These are phyloP conservation scores for Chrysanthemum lavandulifolium DNA, from an alignment of 129 eudicot species.

Conservation along the genomic window DNA sequence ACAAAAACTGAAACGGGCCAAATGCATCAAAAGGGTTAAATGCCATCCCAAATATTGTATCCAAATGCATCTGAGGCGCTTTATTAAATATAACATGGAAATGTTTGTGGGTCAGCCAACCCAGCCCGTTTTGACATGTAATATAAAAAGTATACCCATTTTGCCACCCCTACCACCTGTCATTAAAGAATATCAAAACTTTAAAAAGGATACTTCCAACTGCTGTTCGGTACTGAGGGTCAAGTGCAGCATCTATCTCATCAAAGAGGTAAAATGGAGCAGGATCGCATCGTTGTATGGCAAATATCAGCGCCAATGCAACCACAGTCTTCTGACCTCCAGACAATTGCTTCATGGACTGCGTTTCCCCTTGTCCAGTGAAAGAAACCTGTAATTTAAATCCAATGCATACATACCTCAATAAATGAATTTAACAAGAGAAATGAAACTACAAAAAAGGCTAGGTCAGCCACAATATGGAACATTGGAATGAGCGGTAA, in stretches of 20 bases:
- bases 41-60: background rate
- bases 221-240: slow-evolving; percentile 98
- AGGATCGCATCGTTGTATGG: slow-evolving; percentile 97
- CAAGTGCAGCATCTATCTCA: slow-evolving; percentile 98
- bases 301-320: slow-evolving; percentile 87
- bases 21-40: background rate
- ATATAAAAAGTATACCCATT: background rate
- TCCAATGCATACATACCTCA: slow-evolving; percentile 11
- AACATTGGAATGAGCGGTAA: background rate
- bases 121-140: background rate
- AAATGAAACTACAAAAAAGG: background rate
- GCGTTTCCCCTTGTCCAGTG: slow-evolving; percentile 99
- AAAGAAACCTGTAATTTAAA: slow-evolving; percentile 75
- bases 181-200: background rate
- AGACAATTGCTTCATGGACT: slow-evolving; percentile 96
- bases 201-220: slow-evolving; percentile 87
- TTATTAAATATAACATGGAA: no score
- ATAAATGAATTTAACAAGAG: background rate
- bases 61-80: background rate
- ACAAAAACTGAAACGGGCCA: no score
- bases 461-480: background rate
- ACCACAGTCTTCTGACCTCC: slow-evolving; percentile 99
- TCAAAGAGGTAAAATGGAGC: slow-evolving; percentile 99
- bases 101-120: background rate
- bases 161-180: background rate